These are phyloP conservation scores for Decorospora gaudefroyi DNA, from an alignment of 2,329 filamentous ascomycete species.

Conservation along the genomic window DNA sequence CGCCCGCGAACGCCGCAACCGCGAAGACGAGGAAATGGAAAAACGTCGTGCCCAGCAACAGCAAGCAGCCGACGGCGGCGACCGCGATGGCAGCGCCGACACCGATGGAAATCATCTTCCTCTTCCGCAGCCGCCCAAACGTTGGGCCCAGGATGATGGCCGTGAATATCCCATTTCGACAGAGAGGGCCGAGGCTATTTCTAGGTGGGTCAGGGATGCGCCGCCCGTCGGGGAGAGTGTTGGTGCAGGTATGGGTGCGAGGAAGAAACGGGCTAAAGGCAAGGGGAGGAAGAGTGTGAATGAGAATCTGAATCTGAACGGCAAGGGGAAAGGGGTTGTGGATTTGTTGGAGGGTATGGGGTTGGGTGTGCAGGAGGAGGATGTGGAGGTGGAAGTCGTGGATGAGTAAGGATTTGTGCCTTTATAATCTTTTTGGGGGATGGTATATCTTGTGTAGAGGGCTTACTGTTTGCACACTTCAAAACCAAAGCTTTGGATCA, in stretches of 20 bases:
- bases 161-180: constrained; percentile 72
- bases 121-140: constrained; percentile 50
- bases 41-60: constrained; percentile 13
- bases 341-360: constrained; percentile 28
- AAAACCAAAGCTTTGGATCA: no score
- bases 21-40: constrained; percentile 60
- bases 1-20: constrained; percentile 61
- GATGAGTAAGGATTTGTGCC: neutral
- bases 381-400: neutral
- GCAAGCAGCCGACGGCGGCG: neutral
- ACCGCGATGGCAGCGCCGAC: neutral
- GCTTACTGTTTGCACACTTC: no score
- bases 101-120: constrained; percentile 3
- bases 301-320: no score
- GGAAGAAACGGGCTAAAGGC: constrained; percentile 42
- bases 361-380: constrained; percentile 21
- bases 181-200: constrained; percentile 69
- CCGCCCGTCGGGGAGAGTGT: constrained; percentile 46
- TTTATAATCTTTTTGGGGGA: no score
- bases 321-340: constrained; percentile 7
- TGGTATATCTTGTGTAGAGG: no score
- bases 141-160: constrained; percentile 67
- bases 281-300: constrained; percentile 16
- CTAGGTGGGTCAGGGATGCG: constrained; percentile 66
- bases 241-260: constrained; percentile 41